phyloP scores from a whole-genome alignment of 2,329 filamentous ascomycete species.

The Ampelomyces quisqualis region DNA sequence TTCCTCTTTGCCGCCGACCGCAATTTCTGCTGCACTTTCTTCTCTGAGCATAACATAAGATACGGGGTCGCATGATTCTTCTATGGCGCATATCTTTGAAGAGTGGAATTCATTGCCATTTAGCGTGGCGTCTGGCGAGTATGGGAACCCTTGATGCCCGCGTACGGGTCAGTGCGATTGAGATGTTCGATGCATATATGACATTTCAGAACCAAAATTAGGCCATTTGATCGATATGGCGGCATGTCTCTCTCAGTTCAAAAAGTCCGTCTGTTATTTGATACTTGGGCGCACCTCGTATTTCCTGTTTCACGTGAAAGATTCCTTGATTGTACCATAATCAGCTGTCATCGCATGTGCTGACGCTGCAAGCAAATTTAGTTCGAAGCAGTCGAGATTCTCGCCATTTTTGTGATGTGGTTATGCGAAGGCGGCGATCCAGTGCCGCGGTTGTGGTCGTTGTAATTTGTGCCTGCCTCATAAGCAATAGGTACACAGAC shows the following conservation, averaged over 20 bases:
- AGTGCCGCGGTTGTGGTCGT: neutral
- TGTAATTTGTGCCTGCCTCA: slow-evolving; percentile 11
- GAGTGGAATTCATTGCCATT: slow-evolving; percentile 19
- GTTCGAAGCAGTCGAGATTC: too few species aligned
- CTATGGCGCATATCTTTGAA: slow-evolving; percentile 4
- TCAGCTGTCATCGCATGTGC: too few species aligned
- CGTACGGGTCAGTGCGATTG: neutral
- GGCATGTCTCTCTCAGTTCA: too few species aligned
- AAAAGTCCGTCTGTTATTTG: too few species aligned
- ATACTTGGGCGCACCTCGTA: too few species aligned
- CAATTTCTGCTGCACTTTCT: slow-evolving; percentile 9
- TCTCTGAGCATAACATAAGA: neutral
- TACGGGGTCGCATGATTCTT: neutral
- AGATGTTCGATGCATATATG: neutral
- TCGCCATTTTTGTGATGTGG: too few species aligned
- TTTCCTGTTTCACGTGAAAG: too few species aligned
- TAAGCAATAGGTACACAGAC: neutral
- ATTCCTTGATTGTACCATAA: too few species aligned
- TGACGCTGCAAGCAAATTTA: too few species aligned
- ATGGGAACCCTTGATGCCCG: slow-evolving; percentile 8
- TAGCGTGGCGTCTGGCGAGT: slow-evolving; percentile 38
- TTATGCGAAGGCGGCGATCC: neutral
- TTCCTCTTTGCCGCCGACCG: neutral
- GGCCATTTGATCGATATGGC: neutral
- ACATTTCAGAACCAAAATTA: neutral